Percentiles rank a stretch among this genome's conserved stretches.
Conservation (phyloP, 2,329 filamentous ascomycete species). For the Taxawa tesnikishii region DNA sequence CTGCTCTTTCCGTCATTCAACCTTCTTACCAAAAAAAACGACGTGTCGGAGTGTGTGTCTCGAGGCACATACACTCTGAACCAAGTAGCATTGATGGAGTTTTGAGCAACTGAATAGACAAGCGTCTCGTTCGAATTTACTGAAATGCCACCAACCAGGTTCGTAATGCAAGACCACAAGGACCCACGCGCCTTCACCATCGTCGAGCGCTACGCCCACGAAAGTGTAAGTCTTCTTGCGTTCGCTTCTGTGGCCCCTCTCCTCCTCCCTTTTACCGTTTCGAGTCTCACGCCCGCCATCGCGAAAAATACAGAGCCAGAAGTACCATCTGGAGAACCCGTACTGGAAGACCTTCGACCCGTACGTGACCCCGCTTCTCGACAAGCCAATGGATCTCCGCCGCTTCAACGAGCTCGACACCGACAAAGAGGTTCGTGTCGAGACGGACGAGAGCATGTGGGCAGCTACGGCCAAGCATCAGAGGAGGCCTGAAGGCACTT, state of each 20-base stretch:
- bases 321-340: slow-evolving; percentile 44
- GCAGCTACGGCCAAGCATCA: slow-evolving; percentile 9
- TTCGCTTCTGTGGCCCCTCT: background rate
- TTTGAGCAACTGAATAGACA: too few relatives aligned
- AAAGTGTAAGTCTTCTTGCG: slow-evolving; percentile 37
- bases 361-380: slow-evolving; percentile 57
- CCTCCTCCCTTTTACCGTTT: slow-evolving; percentile 9
- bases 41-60: too few relatives aligned
- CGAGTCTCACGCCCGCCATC: background rate
- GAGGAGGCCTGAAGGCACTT: too few relatives aligned
- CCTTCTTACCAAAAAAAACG: too few relatives aligned
- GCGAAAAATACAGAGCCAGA: slow-evolving; percentile 19
- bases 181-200: slow-evolving; percentile 62
- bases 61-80: too few relatives aligned
- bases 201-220: slow-evolving; percentile 60
- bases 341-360: slow-evolving; percentile 70
- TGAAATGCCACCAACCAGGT: too few relatives aligned
- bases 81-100: too few relatives aligned
- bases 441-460: slow-evolving; percentile 20
- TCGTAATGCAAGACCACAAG: slow-evolving; percentile 63
- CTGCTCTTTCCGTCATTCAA: too few relatives aligned
- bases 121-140: too few relatives aligned
- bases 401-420: slow-evolving; percentile 53
- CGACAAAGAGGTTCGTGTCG: slow-evolving; percentile 28
- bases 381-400: slow-evolving; percentile 56